Evolutionary conservation across 495 filamentous ascomycete species (phyloP), one percentile per base, ranked within the genome.

Genomic region (Hypoxylon subgilvum): DNA sequence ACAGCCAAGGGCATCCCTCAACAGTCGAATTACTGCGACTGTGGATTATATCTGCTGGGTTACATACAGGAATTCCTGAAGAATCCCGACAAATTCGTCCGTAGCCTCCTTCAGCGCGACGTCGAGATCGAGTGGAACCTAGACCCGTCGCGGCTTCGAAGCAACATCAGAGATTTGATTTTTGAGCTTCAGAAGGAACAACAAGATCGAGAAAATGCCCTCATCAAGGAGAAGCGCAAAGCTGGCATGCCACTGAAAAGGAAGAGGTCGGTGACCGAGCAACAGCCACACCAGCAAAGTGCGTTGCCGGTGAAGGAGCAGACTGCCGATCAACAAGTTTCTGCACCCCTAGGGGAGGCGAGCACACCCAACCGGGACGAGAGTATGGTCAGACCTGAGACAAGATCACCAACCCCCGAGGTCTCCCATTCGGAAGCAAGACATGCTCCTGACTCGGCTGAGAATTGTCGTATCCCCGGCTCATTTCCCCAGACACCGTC

Each of bases 11-110:
- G 74, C 22, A 86, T 95, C 14, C 94, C 95, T 1, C 67, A 83
- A 44, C 94, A 98, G 71, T 74, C 83, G 10, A 98, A 97, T 59
- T 88, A 76, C 65, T 92, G 82, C 34, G 94, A 98, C 69, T 98
- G 94, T 67, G 94, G 94, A 2, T 69, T 96, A 1, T 97, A 85
- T 68, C 73, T 97, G 6, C 72, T 97, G 7, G 88, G 84, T 2
- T 98, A 97, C 57, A 69, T 94, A 19, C 83, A 89, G 60, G 85
- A 87, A 57, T 97, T 98, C 52, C 79, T 92, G 2, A 72, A 82
- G 43, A 65, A 86, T 44, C 91, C 91, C 3, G 81, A 86, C 39
- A 57, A 50, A 2, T 95, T 95, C 42, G 73, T 76, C 7, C 60
- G 57, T 8, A 63, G 41, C 8, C 34, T 81, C 8, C 65, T 79